phyloP scores from a whole-genome alignment of 345 rosid species.

The Ceriops zippeliana region DNA sequence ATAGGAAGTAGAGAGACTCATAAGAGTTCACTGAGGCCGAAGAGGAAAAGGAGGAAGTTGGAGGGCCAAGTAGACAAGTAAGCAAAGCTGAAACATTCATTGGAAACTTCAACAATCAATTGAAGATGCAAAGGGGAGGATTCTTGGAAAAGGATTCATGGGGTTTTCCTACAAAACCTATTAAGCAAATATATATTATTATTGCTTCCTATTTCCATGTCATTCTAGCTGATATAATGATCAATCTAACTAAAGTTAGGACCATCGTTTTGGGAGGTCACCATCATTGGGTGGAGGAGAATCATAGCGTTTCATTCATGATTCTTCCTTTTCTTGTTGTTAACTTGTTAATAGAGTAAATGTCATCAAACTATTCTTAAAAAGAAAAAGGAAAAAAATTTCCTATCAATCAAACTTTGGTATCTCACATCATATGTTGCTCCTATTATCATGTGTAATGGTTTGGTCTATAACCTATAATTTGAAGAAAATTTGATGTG shows the following conservation, averaged over 20 bases:
- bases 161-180: constrained; percentile 45
- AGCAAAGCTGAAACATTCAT: constrained; percentile 60
- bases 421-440: too few species aligned
- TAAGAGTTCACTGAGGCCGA: neutral
- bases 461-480: too few species aligned
- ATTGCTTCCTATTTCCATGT: neutral
- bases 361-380: constrained; percentile 9
- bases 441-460: too few species aligned
- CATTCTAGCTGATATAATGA: neutral
- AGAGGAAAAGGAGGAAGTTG: constrained; percentile 24
- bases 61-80: constrained; percentile 43
- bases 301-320: constrained; percentile 8
- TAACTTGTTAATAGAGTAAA: neutral
- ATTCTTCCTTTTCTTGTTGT: constrained; percentile 5
- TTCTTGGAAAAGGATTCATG: constrained; percentile 50
- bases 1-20: constrained; percentile 40
- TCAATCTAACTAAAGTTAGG: constrained; percentile 9
- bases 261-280: constrained; percentile 17
- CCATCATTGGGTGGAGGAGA: neutral
- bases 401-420: too few species aligned
- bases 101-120: constrained; percentile 58
- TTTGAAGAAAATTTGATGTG: too few species aligned
- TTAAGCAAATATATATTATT: neutral
- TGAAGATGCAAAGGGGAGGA: constrained; percentile 70
- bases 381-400: too few species aligned